phyloP scores from a whole-genome alignment of 2,329 filamentous ascomycete genomes.

The Cordyceps fumosorosea region DNA sequence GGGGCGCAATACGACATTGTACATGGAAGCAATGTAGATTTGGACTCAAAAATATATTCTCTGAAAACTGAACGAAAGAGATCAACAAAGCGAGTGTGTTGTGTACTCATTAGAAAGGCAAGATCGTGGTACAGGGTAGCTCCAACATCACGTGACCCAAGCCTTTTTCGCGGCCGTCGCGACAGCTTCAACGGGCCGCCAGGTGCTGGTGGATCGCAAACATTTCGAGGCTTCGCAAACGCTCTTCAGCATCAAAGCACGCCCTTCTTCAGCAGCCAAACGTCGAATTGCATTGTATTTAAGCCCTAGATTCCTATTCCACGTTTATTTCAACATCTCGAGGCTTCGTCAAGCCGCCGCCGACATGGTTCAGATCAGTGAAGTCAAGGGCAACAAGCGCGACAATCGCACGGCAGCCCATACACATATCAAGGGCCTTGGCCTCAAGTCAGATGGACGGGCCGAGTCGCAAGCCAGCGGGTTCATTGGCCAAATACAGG shows the following conservation, averaged over 20 bases:
- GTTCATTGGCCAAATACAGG: constrained; percentile 82
- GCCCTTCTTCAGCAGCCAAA: background rate
- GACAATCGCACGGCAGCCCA: constrained; percentile 95
- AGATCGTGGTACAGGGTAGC: background rate
- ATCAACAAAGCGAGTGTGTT: background rate
- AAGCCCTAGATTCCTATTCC: constrained; percentile 1
- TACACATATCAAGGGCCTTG: constrained; percentile 95
- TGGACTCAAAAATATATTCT: no score
- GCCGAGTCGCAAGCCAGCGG: constrained; percentile 75
- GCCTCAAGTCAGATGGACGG: constrained; percentile 76
- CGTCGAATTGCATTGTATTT: background rate
- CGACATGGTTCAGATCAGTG: constrained; percentile 82
- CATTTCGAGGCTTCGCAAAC: constrained; percentile 23
- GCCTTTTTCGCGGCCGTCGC: constrained; percentile 22
- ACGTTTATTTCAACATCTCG: background rate
- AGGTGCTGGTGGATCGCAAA: constrained; percentile 27
- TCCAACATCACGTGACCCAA: constrained; percentile 22
- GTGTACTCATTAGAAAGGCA: background rate
- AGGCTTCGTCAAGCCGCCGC: constrained; percentile 8
- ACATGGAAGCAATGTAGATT: no score
- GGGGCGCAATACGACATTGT: no score
- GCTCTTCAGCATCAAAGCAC: background rate
- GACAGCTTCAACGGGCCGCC: constrained; percentile 17
- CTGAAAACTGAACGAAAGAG: no score
- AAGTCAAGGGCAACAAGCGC: constrained; percentile 89